These are phyloP conservation scores for Salix koriyanagi DNA, from an alignment of 345 rosid species.

Conservation along the genomic window DNA sequence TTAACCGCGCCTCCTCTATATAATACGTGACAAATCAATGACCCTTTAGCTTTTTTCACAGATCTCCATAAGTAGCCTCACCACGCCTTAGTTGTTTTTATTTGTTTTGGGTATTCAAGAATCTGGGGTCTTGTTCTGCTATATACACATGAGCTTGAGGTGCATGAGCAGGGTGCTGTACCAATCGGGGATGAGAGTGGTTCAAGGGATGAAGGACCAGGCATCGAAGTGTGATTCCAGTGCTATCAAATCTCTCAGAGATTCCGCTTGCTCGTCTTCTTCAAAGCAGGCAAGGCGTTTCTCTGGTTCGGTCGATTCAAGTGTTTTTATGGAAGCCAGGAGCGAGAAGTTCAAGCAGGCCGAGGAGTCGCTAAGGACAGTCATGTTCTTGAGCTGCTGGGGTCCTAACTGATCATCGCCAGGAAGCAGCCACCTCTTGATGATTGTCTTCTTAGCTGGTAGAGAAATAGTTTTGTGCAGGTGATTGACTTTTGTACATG, in stretches of 20 bases:
- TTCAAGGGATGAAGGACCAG: conserved; percentile 53
- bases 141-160: conserved; percentile 25
- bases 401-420: conserved; percentile 40
- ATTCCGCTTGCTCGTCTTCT: conserved; percentile 35
- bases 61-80: neutral
- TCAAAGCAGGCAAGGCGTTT: conserved; percentile 44
- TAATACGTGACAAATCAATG: neutral
- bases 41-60: neutral
- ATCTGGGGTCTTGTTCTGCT: neutral
- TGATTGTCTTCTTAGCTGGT: too few species aligned
- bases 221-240: conserved; percentile 34
- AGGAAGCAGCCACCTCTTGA: neutral
- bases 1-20: neutral
- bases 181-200: conserved; percentile 33
- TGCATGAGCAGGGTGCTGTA: conserved; percentile 30
- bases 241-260: conserved; percentile 37
- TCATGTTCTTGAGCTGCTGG: conserved; percentile 89
- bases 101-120: neutral
- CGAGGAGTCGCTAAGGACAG: conserved; percentile 67
- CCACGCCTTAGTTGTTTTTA: too few species aligned
- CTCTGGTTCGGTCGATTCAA: conserved; percentile 41
- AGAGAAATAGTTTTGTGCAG: too few species aligned
- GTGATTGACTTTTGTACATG: too few species aligned
- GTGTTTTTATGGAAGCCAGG: conserved; percentile 27
- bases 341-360: conserved; percentile 45